phyloP scores from a whole-genome alignment of 257 asterid genomes.

The Prunella vulgaris region DNA sequence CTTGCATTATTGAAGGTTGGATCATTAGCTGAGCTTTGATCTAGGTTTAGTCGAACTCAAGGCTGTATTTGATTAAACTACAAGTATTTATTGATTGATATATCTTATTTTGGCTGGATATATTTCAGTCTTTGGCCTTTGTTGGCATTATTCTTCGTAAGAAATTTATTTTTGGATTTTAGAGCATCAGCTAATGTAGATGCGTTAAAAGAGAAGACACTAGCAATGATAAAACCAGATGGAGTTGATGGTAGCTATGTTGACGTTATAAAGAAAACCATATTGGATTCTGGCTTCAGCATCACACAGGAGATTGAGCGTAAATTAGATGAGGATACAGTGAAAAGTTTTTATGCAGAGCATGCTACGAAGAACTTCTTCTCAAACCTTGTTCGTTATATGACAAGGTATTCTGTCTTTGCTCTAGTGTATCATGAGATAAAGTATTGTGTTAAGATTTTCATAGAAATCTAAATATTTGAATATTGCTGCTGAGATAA shows the following conservation, averaged over 20 bases:
- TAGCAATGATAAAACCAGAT: conserved; percentile 85
- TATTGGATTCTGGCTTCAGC: conserved; percentile 52
- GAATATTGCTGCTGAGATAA: background rate
- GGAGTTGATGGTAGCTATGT: conserved; percentile 63
- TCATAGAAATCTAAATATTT: background rate
- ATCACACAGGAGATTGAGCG: conserved; percentile 46
- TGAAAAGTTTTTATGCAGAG: conserved; percentile 57
- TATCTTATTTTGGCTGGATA: background rate
- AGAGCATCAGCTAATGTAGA: conserved; percentile 41
- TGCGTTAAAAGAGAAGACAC: conserved; percentile 44
- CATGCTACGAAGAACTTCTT: conserved; percentile 70
- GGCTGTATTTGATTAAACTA: background rate
- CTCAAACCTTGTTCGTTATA: conserved; percentile 58
- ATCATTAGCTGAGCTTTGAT: background rate
- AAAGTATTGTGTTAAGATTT: background rate
- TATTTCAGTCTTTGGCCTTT: background rate
- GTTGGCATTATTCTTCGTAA: too few species aligned
- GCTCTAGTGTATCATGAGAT: background rate
- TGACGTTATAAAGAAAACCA: conserved; percentile 50
- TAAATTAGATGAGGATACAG: conserved; percentile 51
- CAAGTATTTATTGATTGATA: background rate
- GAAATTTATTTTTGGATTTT: conserved; percentile 21
- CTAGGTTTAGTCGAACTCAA: background rate
- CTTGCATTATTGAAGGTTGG: conserved; percentile 2
- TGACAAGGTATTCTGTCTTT: conserved; percentile 52